phyloP scores from a whole-genome alignment of 192 early-diverging fungal genomes.

The Chytriomyces sp. region DNA sequence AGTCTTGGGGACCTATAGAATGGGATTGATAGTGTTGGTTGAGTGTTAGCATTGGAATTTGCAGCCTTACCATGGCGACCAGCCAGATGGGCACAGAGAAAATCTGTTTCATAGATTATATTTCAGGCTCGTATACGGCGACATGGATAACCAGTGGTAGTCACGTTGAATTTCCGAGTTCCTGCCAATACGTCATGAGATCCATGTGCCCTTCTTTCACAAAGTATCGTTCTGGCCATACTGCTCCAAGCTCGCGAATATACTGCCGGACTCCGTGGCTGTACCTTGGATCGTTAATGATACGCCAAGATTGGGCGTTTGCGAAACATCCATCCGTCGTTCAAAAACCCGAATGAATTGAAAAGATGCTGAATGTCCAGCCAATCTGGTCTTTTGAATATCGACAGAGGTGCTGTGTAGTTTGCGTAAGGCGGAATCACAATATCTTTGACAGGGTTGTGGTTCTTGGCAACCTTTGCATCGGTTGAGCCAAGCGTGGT shows the following conservation, averaged over 20 bases:
- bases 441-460: conserved; percentile 13
- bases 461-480: not conserved
- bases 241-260: conserved; percentile 23
- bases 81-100: conserved; percentile 43
- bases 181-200: conserved; percentile 33
- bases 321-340: conserved; percentile 13
- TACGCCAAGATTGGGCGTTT: conserved; percentile 37
- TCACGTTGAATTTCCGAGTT: conserved; percentile 33
- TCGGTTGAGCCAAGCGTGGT: conserved; percentile 28
- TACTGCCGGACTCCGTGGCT: conserved; percentile 41
- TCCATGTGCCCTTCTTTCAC: conserved; percentile 23
- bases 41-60: not conserved
- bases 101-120: conserved; percentile 14
- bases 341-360: not conserved
- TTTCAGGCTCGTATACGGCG: no score
- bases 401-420: not conserved
- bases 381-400: not conserved
- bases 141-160: not conserved
- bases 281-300: conserved; percentile 36
- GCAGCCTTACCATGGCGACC: conserved; percentile 30
- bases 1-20: conserved; percentile 29
- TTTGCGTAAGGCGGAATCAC: conserved; percentile 40
- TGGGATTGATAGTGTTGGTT: not conserved
- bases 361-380: not conserved
- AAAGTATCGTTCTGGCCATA: conserved; percentile 15